Conservation (phyloP, 306 rosid genomes). For the Rubus parviflorus region DNA sequence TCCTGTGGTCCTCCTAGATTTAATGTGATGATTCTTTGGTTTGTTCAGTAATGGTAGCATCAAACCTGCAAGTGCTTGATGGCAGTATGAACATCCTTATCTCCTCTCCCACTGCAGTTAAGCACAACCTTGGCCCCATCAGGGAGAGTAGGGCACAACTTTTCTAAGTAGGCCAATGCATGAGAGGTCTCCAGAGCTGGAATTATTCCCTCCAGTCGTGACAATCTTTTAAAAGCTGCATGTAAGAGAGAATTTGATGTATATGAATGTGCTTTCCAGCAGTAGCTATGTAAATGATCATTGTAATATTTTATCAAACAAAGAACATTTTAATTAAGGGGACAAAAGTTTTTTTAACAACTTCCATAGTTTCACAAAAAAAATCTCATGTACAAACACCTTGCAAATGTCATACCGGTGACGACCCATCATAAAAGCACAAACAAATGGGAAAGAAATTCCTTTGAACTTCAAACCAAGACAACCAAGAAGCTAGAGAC, state of each 20-base stretch:
- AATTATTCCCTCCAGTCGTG: slow-evolving; percentile 89
- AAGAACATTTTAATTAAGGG: too few species aligned
- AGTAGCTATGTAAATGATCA: not conserved
- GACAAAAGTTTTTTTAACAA: too few species aligned
- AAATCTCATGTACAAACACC: too few species aligned
- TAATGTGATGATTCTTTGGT: not conserved
- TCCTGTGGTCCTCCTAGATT: slow-evolving; percentile 4
- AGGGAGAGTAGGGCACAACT: slow-evolving; percentile 78
- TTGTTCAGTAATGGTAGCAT: slow-evolving; percentile 4
- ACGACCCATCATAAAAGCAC: not conserved
- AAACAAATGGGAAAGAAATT: not conserved
- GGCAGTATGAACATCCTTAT: slow-evolving; percentile 93
- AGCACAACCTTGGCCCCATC: slow-evolving; percentile 73
- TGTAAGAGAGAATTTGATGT: slow-evolving; percentile 2
- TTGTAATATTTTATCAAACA: not conserved
- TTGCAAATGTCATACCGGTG: not conserved
- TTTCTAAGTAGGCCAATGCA: slow-evolving; percentile 84
- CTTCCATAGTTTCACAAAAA: too few species aligned
- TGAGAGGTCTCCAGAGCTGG: slow-evolving; percentile 98
- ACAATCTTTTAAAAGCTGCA: slow-evolving; percentile 82
- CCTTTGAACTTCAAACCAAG: not conserved
- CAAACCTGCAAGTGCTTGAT: slow-evolving; percentile 76
- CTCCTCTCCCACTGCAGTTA: slow-evolving; percentile 95
- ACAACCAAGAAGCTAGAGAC: not conserved
- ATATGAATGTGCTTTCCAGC: not conserved